Evolutionary conservation across 805 yeast species (phyloP).

Genomic region (Cyberlindnera petersonii): DNA sequence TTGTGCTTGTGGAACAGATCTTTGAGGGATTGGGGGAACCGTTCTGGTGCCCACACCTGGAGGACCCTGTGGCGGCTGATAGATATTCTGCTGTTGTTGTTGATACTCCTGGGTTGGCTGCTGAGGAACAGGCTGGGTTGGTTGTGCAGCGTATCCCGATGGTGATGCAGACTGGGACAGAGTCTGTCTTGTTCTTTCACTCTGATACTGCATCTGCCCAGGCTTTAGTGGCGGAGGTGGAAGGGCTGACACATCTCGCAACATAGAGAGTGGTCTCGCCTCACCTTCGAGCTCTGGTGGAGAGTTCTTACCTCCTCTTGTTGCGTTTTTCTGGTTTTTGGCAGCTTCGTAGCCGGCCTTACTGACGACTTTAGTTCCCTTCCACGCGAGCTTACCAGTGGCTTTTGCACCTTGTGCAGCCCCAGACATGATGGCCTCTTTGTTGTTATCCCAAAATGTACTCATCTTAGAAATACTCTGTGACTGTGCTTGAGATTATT

Average conservation of each 20-base stretch:
- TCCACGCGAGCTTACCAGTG: conserved; percentile 34
- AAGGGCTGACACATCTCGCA: conserved; percentile 23
- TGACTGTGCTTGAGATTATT: too few relatives aligned
- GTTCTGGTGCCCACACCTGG: conserved; percentile 1
- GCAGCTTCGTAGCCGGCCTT: conserved; percentile 39
- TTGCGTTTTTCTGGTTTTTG: conserved; percentile 27
- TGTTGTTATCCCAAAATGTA: conserved; percentile 39
- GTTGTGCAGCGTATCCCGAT: conserved; percentile 1
- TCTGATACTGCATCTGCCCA: conserved; percentile 33
- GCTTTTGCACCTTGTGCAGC: conserved; percentile 33
- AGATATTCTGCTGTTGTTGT: neutral
- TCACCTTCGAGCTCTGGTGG: conserved; percentile 12
- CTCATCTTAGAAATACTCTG: too few relatives aligned
- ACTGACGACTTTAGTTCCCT: conserved; percentile 38
- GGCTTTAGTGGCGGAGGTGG: conserved; percentile 39
- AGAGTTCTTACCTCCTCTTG: conserved; percentile 1
- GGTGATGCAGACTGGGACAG: neutral
- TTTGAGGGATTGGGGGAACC: neutral
- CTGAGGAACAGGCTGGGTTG: neutral
- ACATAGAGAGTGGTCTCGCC: conserved; percentile 9
- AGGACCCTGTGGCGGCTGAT: neutral
- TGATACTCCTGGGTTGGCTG: neutral
- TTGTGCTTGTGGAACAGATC: conserved; percentile 6
- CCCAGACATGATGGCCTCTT: conserved; percentile 36
- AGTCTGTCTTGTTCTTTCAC: conserved; percentile 16